Conservation (phyloP, 2,329 filamentous ascomycete genomes). For the Fusarium sacchari region DNA sequence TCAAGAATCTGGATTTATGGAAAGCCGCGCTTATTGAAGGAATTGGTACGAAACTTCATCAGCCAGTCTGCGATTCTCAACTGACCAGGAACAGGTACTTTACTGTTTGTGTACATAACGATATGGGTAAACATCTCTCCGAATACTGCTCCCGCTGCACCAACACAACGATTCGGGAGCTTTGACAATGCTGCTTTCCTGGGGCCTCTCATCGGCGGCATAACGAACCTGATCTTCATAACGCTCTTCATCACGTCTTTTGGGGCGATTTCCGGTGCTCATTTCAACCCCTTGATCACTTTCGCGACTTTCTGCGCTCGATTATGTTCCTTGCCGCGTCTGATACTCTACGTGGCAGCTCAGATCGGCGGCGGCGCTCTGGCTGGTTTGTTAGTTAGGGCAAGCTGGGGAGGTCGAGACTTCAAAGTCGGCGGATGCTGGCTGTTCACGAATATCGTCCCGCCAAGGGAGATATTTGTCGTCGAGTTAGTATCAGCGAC, state of each 20-base stretch:
- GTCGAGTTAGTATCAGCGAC: slow-evolving; percentile 61
- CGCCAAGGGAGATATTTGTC: slow-evolving; percentile 50
- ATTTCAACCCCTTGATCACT: slow-evolving; percentile 65
- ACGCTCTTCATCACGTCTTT: slow-evolving; percentile 61
- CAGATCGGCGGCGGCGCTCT: slow-evolving; percentile 56
- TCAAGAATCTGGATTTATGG: slow-evolving; percentile 49
- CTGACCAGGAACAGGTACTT: slow-evolving; percentile 6
- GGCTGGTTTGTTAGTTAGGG: slow-evolving; percentile 41
- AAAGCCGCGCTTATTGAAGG: slow-evolving; percentile 55
- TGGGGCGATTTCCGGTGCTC: slow-evolving; percentile 60
- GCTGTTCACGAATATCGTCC: slow-evolving; percentile 41
- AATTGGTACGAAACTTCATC: slow-evolving; percentile 28
- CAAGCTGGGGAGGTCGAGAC: slow-evolving; percentile 45
- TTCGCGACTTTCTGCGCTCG: slow-evolving; percentile 63
- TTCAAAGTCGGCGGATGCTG: slow-evolving; percentile 47
- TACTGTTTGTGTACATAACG: slow-evolving; percentile 39
- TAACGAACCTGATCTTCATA: slow-evolving; percentile 49
- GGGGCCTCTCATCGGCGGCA: slow-evolving; percentile 44
- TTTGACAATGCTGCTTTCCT: slow-evolving; percentile 45
- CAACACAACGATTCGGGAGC: slow-evolving; percentile 23
- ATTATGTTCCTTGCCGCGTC: slow-evolving; percentile 59
- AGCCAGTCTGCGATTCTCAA: fast-evolving
- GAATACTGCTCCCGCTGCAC: slow-evolving; percentile 2
- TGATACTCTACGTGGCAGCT: slow-evolving; percentile 59
- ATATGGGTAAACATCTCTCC: slow-evolving; percentile 31